Evolutionary conservation across 352 stramenopile genomes (phyloP).

Genomic region (Globisporangium nodosum): DNA sequence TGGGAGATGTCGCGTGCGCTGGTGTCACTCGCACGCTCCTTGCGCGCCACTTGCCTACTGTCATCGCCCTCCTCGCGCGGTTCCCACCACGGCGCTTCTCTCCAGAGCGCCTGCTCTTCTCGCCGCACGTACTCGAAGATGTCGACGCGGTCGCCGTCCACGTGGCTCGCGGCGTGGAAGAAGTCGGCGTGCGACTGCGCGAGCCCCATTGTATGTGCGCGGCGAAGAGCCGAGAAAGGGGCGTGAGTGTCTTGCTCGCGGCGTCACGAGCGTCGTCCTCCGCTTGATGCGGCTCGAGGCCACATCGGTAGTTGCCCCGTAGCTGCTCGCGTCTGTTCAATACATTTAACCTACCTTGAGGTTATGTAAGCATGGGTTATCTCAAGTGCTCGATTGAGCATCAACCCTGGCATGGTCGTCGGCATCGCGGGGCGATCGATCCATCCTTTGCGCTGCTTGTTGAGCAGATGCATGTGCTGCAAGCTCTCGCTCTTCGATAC

Average conservation of each 20-base stretch:
- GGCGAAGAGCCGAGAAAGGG: background rate
- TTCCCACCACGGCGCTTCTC: conserved; percentile 29
- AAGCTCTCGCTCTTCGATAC: too few species aligned
- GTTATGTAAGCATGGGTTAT: too few species aligned
- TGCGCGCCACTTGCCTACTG: background rate
- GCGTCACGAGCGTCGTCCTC: background rate
- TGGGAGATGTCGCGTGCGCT: background rate
- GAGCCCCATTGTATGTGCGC: conserved; percentile 25
- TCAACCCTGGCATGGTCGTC: too few species aligned
- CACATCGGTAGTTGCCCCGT: too few species aligned
- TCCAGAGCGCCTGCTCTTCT: conserved; percentile 39
- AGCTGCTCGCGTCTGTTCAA: too few species aligned
- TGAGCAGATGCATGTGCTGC: too few species aligned
- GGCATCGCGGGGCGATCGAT: too few species aligned
- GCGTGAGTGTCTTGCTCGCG: too few species aligned
- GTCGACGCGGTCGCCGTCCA: conserved; percentile 32
- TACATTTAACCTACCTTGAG: too few species aligned
- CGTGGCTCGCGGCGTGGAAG: conserved; percentile 28
- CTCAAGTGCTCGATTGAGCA: too few species aligned
- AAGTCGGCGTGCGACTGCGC: conserved; percentile 45
- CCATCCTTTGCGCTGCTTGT: too few species aligned
- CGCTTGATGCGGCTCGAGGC: too few species aligned
- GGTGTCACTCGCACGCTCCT: background rate
- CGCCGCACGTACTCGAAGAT: conserved; percentile 35
- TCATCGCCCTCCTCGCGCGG: background rate